These are phyloP conservation scores for Talaromyces wortmannii DNA, from an alignment of 495 filamentous ascomycete species.

Conservation along the genomic window DNA sequence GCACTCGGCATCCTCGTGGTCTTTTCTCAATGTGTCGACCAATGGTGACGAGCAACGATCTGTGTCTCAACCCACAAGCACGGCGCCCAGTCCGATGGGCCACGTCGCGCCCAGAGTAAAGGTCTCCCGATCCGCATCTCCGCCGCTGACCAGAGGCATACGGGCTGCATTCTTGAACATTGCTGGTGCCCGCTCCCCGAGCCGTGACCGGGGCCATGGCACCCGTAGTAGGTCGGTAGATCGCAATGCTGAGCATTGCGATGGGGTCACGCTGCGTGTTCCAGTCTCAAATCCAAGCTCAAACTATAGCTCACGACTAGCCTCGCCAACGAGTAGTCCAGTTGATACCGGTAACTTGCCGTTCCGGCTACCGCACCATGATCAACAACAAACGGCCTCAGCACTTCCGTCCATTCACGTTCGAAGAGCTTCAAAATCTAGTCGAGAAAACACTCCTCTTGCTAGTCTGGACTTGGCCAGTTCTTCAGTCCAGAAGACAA, in stretches of 20 bases:
- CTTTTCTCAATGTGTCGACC: slow-evolving; percentile 14
- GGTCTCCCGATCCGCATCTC: slow-evolving; percentile 34
- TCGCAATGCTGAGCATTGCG: neutral
- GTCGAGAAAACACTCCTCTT: slow-evolving; percentile 4
- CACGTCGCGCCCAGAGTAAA: slow-evolving; percentile 13
- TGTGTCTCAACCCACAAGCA: slow-evolving; percentile 30
- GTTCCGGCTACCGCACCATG: slow-evolving; percentile 1
- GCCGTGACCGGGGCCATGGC: neutral
- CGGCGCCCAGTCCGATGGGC: slow-evolving; percentile 11
- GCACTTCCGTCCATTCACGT: neutral
- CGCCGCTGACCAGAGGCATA: slow-evolving; percentile 27
- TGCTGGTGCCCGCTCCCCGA: slow-evolving; percentile 10
- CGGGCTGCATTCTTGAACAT: slow-evolving; percentile 28
- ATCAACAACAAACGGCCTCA: neutral
- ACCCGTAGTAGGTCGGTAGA: neutral
- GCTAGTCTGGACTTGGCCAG: neutral
- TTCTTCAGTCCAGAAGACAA: neutral
- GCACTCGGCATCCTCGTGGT: slow-evolving; percentile 19
- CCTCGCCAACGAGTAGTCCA: slow-evolving; percentile 2
- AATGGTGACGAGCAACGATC: slow-evolving; percentile 18
- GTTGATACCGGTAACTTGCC: slow-evolving; percentile 3
- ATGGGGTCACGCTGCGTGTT: neutral
- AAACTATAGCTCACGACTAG: slow-evolving; percentile 1
- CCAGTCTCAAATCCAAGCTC: slow-evolving; percentile 1
- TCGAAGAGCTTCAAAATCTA: slow-evolving; percentile 3